Evolutionary conservation across 192 early-diverging fungal species (phyloP).

Genomic region (Coemansia sp.): DNA sequence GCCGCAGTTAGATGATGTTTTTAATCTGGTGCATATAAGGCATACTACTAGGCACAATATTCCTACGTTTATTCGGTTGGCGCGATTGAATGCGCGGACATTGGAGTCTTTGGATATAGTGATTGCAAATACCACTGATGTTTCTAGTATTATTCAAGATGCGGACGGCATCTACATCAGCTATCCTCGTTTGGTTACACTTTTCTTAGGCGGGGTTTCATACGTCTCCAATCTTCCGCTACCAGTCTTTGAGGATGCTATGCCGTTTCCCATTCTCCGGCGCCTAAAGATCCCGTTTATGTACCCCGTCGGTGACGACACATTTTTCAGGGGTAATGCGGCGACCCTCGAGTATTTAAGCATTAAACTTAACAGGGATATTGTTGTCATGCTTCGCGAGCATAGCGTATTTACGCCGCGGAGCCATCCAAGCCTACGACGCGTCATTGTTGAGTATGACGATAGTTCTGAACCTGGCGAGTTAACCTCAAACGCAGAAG

Average conservation of each 20-base stretch:
- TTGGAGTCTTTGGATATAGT: not conserved
- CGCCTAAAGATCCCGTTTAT: not conserved
- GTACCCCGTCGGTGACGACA: not conserved
- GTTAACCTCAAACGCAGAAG: not conserved
- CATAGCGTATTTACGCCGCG: not conserved
- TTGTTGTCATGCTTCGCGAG: not conserved
- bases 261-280: not conserved
- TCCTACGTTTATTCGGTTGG: not conserved
- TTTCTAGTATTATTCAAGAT: not conserved
- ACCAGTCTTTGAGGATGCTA: not conserved
- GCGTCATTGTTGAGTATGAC: not conserved
- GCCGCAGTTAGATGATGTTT: not conserved
- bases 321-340: not conserved
- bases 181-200: not conserved
- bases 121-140: not conserved
- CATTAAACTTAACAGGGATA: too few species aligned
- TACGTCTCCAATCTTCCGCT: not conserved
- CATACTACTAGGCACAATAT: too few species aligned
- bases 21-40: not conserved
- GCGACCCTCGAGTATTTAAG: not conserved
- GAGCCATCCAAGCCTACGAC: not conserved
- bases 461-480: too few species aligned
- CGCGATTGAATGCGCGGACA: not conserved
- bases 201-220: not conserved
- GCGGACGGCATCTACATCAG: not conserved